These are phyloP conservation scores for Fusarium cyanostomum DNA, from an alignment of 2,329 filamentous ascomycete genomes.

Conservation along the genomic window DNA sequence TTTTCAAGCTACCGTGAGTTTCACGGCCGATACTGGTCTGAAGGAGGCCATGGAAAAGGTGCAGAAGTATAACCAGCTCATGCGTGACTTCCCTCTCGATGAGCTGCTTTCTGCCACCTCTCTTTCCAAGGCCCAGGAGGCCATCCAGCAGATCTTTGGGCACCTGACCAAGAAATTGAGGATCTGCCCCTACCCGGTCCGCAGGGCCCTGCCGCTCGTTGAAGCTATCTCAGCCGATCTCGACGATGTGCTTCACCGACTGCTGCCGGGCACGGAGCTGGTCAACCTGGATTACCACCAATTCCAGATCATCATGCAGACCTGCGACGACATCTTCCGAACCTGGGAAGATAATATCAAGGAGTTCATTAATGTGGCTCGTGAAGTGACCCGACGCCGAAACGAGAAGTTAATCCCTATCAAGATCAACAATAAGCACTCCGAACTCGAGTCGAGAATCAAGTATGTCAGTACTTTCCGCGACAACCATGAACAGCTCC, in stretches of 20 bases:
- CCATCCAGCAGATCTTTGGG: constrained; percentile 86
- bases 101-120: constrained; percentile 94
- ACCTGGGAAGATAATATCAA: constrained; percentile 97
- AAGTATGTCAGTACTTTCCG: constrained; percentile 96
- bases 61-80: constrained; percentile 98
- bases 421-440: constrained; percentile 90
- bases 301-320: constrained; percentile 85
- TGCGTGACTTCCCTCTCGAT: constrained; percentile 97
- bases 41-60: constrained; percentile 97
- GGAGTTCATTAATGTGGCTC: constrained; percentile 96
- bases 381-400: constrained; percentile 90
- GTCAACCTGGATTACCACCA: constrained; percentile 94
- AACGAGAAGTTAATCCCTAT: constrained; percentile 99
- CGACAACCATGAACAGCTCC: constrained; percentile 96
- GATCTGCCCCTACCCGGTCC: constrained; percentile 94
- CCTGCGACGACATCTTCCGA: constrained; percentile 85
- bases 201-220: constrained; percentile 89
- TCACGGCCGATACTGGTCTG: constrained; percentile 92
- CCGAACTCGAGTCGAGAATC: constrained; percentile 87
- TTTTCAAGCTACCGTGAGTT: constrained; percentile 97
- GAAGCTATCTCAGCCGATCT: constrained; percentile 96
- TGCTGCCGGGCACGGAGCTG: constrained; percentile 86
- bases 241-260: constrained; percentile 82
- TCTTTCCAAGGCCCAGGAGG: constrained; percentile 86
- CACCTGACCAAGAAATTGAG: constrained; percentile 98